Evolutionary conservation across 495 filamentous ascomycete species (phyloP).

Genomic region (Penicillium taxi): DNA sequence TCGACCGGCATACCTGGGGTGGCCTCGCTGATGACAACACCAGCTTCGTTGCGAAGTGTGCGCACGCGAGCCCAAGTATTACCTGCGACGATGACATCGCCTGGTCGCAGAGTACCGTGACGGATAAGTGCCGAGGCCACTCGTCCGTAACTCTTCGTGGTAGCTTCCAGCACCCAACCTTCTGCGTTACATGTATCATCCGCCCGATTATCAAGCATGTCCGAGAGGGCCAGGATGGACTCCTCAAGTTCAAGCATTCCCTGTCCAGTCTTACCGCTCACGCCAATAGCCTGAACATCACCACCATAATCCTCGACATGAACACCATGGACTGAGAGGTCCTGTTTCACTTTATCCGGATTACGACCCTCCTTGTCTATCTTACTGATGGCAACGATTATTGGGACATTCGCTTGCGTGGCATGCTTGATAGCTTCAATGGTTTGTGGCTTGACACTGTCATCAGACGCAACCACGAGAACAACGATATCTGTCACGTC

Average conservation of each 20-base stretch:
- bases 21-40: slow-evolving; percentile 61
- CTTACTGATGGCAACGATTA: slow-evolving; percentile 98
- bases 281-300: slow-evolving; percentile 82
- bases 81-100: slow-evolving; percentile 84
- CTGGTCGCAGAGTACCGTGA: slow-evolving; percentile 71
- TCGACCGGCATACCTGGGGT: slow-evolving; percentile 85
- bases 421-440: slow-evolving; percentile 95
- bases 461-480: slow-evolving; percentile 92
- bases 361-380: slow-evolving; percentile 80
- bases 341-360: slow-evolving; percentile 74
- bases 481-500: slow-evolving; percentile 96
- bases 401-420: slow-evolving; percentile 79
- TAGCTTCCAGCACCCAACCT: slow-evolving; percentile 93
- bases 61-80: slow-evolving; percentile 76
- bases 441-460: slow-evolving; percentile 96
- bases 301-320: slow-evolving; percentile 94
- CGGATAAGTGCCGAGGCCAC: slow-evolving; percentile 85
- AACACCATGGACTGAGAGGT: slow-evolving; percentile 75
- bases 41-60: slow-evolving; percentile 77
- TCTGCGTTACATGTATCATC: slow-evolving; percentile 70
- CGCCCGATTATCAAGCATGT: slow-evolving; percentile 83
- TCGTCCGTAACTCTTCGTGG: slow-evolving; percentile 76
- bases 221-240: slow-evolving; percentile 70
- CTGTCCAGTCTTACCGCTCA: slow-evolving; percentile 88
- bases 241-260: slow-evolving; percentile 93